Percentiles rank a stretch among this genome's conserved stretches.
These are phyloP conservation scores for Zea luxurians DNA, from an alignment of 176 grass and related monocot species.

Conservation along the genomic window DNA sequence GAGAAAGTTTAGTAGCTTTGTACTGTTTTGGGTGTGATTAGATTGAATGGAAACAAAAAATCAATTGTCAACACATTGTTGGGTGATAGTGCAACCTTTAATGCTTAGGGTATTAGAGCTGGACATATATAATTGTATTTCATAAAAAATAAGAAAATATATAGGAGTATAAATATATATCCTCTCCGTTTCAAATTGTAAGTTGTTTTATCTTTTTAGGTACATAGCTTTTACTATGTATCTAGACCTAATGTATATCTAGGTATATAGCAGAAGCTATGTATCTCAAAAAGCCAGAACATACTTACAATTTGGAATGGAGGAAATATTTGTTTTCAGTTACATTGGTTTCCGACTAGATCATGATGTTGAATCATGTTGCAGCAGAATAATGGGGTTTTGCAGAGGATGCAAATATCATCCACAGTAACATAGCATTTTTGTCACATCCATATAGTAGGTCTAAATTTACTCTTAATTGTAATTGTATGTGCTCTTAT, in stretches of 20 bases:
- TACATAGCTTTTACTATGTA: too few species aligned
- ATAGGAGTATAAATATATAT: background rate
- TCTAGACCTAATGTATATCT: too few species aligned
- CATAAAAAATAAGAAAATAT: background rate
- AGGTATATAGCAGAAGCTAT: too few species aligned
- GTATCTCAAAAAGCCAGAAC: too few species aligned
- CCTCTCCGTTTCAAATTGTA: too few species aligned
- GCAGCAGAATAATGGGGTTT: background rate
- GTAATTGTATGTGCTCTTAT: slow-evolving; percentile 22
- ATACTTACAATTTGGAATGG: too few species aligned
- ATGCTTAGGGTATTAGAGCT: background rate
- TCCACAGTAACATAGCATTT: background rate
- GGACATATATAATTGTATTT: background rate
- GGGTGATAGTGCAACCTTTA: background rate
- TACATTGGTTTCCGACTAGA: background rate
- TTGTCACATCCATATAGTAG: background rate
- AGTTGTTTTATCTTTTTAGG: too few species aligned
- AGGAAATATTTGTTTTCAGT: background rate
- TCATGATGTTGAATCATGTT: background rate
- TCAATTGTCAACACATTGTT: background rate
- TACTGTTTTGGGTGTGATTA: background rate
- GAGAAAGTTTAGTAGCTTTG: background rate
- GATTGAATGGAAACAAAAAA: background rate
- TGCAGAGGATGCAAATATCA: background rate
- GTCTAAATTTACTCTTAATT: background rate